Base-by-base conservation (phyloP, 768 basidiomycete genomes). In the Boletus fagicola region DNA sequence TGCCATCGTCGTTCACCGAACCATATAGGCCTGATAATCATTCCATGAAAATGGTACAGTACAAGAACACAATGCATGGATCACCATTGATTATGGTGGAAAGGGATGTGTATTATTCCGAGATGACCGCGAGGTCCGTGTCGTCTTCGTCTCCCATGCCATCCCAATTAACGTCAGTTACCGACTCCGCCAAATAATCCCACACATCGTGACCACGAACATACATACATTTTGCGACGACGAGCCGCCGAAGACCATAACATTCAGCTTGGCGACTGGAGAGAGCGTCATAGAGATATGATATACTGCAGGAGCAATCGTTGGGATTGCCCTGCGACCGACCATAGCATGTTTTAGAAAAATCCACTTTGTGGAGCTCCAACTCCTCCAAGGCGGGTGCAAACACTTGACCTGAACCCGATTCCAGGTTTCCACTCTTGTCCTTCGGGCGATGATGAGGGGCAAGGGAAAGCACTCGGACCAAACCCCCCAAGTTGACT, bases 91-190 rank as follows among this genome's bases (percentile, higher is more conserved):
- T 28, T 5, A n/a, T 8, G 3, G 13, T 13, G 7, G 36, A 44
- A 44, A 20, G 18, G 33, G 12, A 43, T 26, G 22, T 22, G 42
- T 4, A 15, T 10, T 28, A 44, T 36, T 33, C 56, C 36, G 43
- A 31, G 28, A n/a, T 3, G 47, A 35, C 28, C 8, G 1, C 1
- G 31, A 33, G 20, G 10, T 16, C 9, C 12, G 18, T 20, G 1
- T 53, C 53, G 13, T 56, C 33, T 4, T 54, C 54, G 5, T 63
- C 46, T 8, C 51, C 56, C 11, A 2, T 16, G 31, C 56, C 51
- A 38, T 70, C 64, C 67, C 66, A 70, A 18, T 54, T 10, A 39
- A 68, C 54, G 12, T 62, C 47, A 42, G 33, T 20, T 30, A 62
- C 64, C 10, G 36, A 54, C 15, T 22, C 44, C 43, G 35, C 52